phyloP scores from a whole-genome alignment of 164 flowering plant species.

The Sedum album region DNA sequence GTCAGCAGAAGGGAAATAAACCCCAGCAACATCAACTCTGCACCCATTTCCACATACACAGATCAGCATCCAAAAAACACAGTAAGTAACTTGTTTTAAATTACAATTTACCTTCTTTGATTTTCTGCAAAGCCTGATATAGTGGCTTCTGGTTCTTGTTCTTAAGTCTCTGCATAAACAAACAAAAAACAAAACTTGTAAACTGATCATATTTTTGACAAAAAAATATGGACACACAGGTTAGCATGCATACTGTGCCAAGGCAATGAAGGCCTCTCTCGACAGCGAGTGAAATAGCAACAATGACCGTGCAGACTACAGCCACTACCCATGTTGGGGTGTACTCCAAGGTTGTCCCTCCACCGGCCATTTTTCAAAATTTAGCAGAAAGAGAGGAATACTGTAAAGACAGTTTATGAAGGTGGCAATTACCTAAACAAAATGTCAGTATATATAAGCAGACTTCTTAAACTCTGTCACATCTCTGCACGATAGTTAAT shows the following conservation, averaged over 20 bases:
- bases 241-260: slow-evolving; percentile 33
- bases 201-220: background rate
- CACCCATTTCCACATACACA: slow-evolving; percentile 1
- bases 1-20: slow-evolving; percentile 70
- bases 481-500: background rate
- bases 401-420: background rate
- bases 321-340: slow-evolving; percentile 83
- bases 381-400: background rate
- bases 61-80: background rate
- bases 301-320: slow-evolving; percentile 43
- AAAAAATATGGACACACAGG: background rate
- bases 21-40: slow-evolving; percentile 89
- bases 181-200: background rate
- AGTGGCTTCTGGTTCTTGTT: slow-evolving; percentile 63
- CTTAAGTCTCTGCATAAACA: slow-evolving; percentile 40
- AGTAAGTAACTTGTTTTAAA: background rate
- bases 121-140: slow-evolving; percentile 62
- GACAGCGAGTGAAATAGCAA: slow-evolving; percentile 40
- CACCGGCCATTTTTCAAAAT: slow-evolving; percentile 3
- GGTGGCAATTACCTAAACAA: background rate
- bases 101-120: slow-evolving; percentile 58
- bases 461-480: background rate
- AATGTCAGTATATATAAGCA: slow-evolving; percentile 1
- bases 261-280: slow-evolving; percentile 42
- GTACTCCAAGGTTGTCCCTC: slow-evolving; percentile 30